Conservation (phyloP, 2,329 filamentous ascomycete genomes). For the Xylaria sp. region DNA sequence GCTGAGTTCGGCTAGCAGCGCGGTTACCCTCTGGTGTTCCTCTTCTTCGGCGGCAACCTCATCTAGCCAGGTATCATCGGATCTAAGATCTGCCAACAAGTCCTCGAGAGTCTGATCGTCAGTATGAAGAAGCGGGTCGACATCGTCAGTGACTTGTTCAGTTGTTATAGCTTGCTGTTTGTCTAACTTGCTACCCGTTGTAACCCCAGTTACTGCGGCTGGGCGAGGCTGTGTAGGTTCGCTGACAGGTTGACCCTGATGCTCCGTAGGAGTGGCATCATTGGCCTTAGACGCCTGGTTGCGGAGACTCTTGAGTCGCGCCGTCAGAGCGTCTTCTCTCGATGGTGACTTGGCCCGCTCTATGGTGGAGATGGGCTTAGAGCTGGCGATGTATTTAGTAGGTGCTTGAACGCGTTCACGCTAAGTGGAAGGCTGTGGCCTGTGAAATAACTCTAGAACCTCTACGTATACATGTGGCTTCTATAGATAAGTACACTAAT, state of each 20-base stretch:
- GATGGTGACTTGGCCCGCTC: constrained; percentile 51
- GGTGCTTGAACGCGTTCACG: constrained; percentile 9
- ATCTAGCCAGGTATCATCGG: constrained; percentile 43
- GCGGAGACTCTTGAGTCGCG: constrained; percentile 58
- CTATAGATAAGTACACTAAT: no score
- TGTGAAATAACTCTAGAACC: background rate
- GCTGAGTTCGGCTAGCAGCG: constrained; percentile 43
- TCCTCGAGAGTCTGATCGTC: constrained; percentile 61
- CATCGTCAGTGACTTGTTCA: constrained; percentile 34
- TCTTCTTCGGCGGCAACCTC: constrained; percentile 40
- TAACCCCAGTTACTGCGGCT: background rate
- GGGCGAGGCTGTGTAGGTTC: constrained; percentile 27
- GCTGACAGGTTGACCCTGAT: constrained; percentile 4
- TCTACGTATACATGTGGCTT: no score
- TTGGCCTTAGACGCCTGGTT: constrained; percentile 43
- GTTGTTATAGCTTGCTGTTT: constrained; percentile 10
- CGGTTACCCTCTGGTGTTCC: constrained; percentile 42
- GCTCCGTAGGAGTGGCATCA: constrained; percentile 10
- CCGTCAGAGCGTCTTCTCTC: constrained; percentile 57
- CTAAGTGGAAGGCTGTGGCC: background rate
- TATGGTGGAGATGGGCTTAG: constrained; percentile 43
- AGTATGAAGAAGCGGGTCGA: constrained; percentile 50
- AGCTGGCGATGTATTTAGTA: constrained; percentile 38
- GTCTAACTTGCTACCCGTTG: constrained; percentile 1
- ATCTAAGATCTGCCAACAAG: constrained; percentile 52